phyloP scores from a whole-genome alignment of 2,329 filamentous ascomycete genomes.

The Xylariaceae sp. region DNA sequence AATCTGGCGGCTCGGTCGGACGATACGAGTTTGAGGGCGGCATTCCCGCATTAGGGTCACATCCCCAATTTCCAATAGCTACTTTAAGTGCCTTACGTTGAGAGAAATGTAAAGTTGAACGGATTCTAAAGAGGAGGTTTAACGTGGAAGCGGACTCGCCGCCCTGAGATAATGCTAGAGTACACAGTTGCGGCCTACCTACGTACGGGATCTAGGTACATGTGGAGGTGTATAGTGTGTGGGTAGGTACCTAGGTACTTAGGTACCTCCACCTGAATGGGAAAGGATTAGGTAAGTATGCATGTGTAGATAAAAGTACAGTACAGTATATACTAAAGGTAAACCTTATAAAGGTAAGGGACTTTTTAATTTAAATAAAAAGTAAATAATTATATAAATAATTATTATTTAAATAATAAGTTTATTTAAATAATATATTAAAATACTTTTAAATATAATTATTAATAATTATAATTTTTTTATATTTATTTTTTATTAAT shows the following conservation, averaged over 20 bases:
- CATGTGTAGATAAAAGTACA: not conserved
- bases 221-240: no score
- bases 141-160: not conserved
- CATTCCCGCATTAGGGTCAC: conserved; percentile 54
- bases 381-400: no score
- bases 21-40: conserved; percentile 56
- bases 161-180: not conserved
- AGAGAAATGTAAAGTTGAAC: not conserved
- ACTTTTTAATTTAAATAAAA: no score
- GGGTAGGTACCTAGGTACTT: not conserved
- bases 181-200: no score
- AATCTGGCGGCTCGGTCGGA: conserved; percentile 65
- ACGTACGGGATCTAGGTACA: conserved; percentile 1
- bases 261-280: not conserved
- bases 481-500: no score
- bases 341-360: no score
- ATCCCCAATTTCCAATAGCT: conserved; percentile 27
- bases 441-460: no score
- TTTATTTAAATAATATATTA: no score
- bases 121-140: conserved; percentile 2
- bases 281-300: not conserved
- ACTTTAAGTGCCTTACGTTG: not conserved
- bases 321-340: no score
- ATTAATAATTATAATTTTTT: no score
- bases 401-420: no score